These are phyloP conservation scores for Mortierella sp. DNA, from an alignment of 371 early-diverging fungal genomes.

Conservation along the genomic window DNA sequence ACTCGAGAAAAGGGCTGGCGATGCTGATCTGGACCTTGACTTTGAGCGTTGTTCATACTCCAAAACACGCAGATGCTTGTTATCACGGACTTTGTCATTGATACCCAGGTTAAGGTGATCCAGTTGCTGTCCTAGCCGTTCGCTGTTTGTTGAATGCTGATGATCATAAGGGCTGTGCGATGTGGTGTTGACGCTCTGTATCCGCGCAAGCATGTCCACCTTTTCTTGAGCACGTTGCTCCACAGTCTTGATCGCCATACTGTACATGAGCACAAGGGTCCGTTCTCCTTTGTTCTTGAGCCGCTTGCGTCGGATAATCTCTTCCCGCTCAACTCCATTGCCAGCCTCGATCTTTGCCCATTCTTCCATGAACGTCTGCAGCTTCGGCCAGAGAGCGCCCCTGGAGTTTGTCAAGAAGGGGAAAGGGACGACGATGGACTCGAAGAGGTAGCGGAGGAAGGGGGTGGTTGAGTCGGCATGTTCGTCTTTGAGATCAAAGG, in stretches of 20 bases:
- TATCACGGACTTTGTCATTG: neutral
- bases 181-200: neutral
- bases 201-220: neutral
- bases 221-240: slow-evolving; percentile 44
- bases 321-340: slow-evolving; percentile 45
- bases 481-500: slow-evolving; percentile 45
- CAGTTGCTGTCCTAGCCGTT: too few relatives aligned
- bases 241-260: slow-evolving; percentile 48
- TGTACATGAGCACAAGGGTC: slow-evolving; percentile 40
- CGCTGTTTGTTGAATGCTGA: neutral
- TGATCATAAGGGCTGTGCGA: too few relatives aligned
- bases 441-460: slow-evolving; percentile 50
- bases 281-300: slow-evolving; percentile 41
- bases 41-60: neutral
- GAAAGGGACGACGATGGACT: slow-evolving; percentile 52
- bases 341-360: slow-evolving; percentile 51
- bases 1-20: slow-evolving; percentile 6
- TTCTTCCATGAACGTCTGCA: slow-evolving; percentile 41
- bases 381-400: slow-evolving; percentile 46
- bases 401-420: slow-evolving; percentile 37
- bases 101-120: neutral
- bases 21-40: neutral
- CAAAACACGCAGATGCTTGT: neutral
- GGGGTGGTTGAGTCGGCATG: slow-evolving; percentile 40
- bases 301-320: slow-evolving; percentile 38